Percentiles rank a stretch among this genome's conserved stretches.
Evolutionary conservation across 192 early-diverging fungal genomes (phyloP).

Genomic region (Anaeromyces robustus): DNA sequence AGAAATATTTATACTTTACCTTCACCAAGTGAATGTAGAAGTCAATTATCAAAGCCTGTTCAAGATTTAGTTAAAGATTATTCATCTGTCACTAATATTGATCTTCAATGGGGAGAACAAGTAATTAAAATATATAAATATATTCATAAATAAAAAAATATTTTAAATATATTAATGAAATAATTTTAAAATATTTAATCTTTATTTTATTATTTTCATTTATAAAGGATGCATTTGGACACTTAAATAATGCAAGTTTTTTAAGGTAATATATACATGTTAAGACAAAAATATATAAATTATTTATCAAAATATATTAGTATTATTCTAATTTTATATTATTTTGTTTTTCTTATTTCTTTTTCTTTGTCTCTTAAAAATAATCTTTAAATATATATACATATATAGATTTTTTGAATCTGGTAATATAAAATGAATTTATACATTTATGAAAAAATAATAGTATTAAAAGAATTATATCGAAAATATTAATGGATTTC

Average conservation of each 20-base stretch:
- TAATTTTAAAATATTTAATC: too few species aligned
- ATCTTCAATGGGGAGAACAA: background rate
- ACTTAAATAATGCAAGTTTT: constrained; percentile 27
- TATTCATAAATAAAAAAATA: background rate
- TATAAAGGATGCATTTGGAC: constrained; percentile 16
- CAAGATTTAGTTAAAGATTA: background rate
- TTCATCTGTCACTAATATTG: background rate
- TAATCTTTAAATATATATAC: too few species aligned
- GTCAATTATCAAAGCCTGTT: background rate
- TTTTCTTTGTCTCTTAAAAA: too few species aligned
- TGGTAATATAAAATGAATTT: too few species aligned
- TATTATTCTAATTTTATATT: too few species aligned
- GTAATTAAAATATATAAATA: background rate
- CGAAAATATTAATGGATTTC: background rate
- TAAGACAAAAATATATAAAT: background rate
- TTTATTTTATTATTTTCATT: too few species aligned
- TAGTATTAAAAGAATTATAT: constrained; percentile 11
- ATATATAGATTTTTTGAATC: constrained; percentile 22
- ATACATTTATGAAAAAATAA: constrained; percentile 5
- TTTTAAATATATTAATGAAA: too few species aligned
- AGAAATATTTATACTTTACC: background rate
- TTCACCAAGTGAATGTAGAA: background rate
- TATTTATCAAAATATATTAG: too few species aligned
- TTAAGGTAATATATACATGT: constrained; percentile 16
- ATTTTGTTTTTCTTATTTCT: too few species aligned